Evolutionary conservation across 2,329 filamentous ascomycete genomes (phyloP), one percentile per base, ranked within the genome.

Genomic region (Paracorniculantispora psalliotae): DNA sequence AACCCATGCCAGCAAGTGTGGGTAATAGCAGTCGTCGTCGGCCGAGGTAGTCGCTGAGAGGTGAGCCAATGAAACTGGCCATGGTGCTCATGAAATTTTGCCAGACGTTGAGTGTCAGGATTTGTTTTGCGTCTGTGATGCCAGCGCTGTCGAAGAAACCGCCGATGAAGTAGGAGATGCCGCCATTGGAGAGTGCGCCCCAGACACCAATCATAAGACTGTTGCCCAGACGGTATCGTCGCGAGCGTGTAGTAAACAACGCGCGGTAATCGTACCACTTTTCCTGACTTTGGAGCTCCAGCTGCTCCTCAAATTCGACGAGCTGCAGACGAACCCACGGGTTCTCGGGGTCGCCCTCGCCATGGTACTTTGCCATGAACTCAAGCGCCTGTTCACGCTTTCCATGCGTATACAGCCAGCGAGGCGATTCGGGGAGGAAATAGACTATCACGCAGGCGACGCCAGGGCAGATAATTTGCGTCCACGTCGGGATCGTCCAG

Each of bases 61-160:
- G 49, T 7, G 50, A 48, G 28, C 59, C 59, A 33, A 59, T 61
- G 55, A 58, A 58, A 33, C 30, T 44, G 21, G 58, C 58, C 50
- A 60, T 55, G 35, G 50, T 55, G 50, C 58, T 55, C 50, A 55
- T 55, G 33, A 60, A 55, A 43, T 54, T 60, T 13, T 55, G 50
- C 41, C 51, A 54, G 5, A 60, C 50, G 39, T 60, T 60, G 51
- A 46, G 43, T 9, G 33, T 48, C 47, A 66, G 67, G 53, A 76
- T 69, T 15, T 33, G 48, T 15, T 28, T 26, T 54, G 67, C 64
- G 49, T 72, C 67, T 1, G 67, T 74, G 63, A 79, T 74, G 21
- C 82, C 82, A 49, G 79, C 80, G 3, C 77, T 79, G 55, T 77
- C 71, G 50, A 84, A 73, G 28, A 83, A 77, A 54, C 78, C 67